A percentile compares a stretch with the other conserved stretches of the same genome.
These are phyloP conservation scores for Ramalina peruviana DNA, from an alignment of 495 filamentous ascomycete species.

Conservation along the genomic window DNA sequence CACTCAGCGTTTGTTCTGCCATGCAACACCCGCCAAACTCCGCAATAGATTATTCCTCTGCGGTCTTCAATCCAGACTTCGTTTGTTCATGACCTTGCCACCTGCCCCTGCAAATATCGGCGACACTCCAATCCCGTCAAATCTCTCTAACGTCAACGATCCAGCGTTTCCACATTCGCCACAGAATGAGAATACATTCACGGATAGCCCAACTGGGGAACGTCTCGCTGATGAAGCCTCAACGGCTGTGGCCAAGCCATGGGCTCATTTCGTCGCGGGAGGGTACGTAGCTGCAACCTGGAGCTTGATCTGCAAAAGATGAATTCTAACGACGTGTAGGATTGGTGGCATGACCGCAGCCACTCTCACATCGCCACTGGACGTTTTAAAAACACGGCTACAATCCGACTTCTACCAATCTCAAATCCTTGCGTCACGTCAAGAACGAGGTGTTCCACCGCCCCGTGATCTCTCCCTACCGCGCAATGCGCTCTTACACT, in stretches of 20 bases:
- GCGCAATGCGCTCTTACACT: constrained; percentile 34
- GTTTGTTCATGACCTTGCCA: constrained; percentile 14
- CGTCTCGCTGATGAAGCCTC: constrained; percentile 21
- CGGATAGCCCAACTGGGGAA: constrained; percentile 25
- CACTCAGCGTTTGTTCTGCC: too few relatives aligned
- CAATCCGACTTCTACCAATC: constrained; percentile 85
- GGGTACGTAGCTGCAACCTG: constrained; percentile 41
- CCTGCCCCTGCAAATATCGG: constrained; percentile 2
- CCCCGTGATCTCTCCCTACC: constrained; percentile 31
- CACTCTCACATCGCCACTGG: constrained; percentile 72
- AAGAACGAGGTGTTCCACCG: constrained; percentile 30
- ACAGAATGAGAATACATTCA: constrained; percentile 45
- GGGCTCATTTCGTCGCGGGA: constrained; percentile 80
- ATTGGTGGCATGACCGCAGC: constrained; percentile 79
- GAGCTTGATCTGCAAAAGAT: neutral
- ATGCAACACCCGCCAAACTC: too few relatives aligned
- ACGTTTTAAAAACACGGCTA: constrained; percentile 80
- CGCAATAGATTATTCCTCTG: too few relatives aligned
- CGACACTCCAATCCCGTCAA: constrained; percentile 2
- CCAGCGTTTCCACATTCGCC: constrained; percentile 39
- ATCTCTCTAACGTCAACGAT: neutral
- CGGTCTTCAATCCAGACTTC: too few relatives aligned
- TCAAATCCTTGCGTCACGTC: constrained; percentile 36
- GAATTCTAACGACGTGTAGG: constrained; percentile 27
- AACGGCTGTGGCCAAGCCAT: constrained; percentile 55